Conservation (phyloP, 2,329 filamentous ascomycete species). For the Coniella lustricola region DNA sequence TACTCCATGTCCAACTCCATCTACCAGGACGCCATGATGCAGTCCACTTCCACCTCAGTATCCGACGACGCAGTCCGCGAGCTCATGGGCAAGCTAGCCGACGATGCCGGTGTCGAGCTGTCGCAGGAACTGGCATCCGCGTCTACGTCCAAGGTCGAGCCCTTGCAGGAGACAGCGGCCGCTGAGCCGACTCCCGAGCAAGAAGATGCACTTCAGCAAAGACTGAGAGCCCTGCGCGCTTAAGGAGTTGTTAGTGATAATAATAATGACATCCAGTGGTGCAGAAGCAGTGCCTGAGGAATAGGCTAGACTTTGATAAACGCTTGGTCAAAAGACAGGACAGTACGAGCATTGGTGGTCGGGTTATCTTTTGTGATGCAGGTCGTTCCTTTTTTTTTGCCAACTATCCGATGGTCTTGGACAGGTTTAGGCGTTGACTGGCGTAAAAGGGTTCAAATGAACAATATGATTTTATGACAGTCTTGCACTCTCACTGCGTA, state of each 20-base stretch:
- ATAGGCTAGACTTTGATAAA: neutral
- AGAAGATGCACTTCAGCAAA: slow-evolving; percentile 66
- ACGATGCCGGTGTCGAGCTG: slow-evolving; percentile 80
- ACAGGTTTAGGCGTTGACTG: slow-evolving; percentile 11
- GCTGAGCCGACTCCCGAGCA: slow-evolving; percentile 68
- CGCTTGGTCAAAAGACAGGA: neutral
- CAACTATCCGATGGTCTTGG: neutral
- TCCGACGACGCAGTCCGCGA: slow-evolving; percentile 81
- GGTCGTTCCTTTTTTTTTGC: neutral
- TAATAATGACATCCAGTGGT: neutral
- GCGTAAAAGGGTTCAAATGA: slow-evolving; percentile 1
- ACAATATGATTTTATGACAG: slow-evolving; percentile 1
- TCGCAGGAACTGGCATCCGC: slow-evolving; percentile 62
- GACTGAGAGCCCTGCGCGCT: slow-evolving; percentile 48
- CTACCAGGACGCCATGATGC: slow-evolving; percentile 79
- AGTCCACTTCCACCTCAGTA: slow-evolving; percentile 66
- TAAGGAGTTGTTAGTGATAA: slow-evolving; percentile 23
- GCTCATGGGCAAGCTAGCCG: slow-evolving; percentile 75
- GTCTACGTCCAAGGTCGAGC: slow-evolving; percentile 50
- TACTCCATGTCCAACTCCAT: slow-evolving; percentile 62
- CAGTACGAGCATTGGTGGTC: neutral
- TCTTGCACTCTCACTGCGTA: neutral
- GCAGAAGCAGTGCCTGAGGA: neutral
- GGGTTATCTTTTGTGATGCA: neutral
- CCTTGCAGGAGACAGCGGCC: slow-evolving; percentile 43